Evolutionary conservation across 768 basidiomycete genomes (phyloP).

Genomic region (Mycena sanguinolenta): DNA sequence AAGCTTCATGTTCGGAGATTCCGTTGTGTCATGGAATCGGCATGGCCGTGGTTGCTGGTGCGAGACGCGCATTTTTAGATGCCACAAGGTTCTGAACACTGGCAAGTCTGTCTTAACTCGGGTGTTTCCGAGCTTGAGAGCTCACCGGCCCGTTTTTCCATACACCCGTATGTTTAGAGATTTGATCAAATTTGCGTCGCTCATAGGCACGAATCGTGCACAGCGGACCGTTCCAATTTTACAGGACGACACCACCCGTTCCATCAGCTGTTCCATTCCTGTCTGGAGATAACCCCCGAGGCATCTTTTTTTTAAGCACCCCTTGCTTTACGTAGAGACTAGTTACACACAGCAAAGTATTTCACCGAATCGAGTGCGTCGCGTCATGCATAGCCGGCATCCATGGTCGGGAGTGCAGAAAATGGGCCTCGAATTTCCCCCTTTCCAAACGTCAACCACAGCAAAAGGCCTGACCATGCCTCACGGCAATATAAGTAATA

Average conservation of each 20-base stretch:
- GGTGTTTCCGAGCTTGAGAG: slow-evolving; percentile 1
- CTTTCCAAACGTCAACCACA: no score
- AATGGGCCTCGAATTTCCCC: no score
- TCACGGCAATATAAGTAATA: not conserved
- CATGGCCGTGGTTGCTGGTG: slow-evolving; percentile 23
- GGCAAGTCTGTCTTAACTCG: slow-evolving; percentile 11
- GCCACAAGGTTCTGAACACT: slow-evolving; percentile 3
- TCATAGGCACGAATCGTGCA: not conserved
- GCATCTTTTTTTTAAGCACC: slow-evolving; percentile 18
- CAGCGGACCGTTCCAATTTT: slow-evolving; percentile 17
- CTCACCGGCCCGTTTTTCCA: slow-evolving; percentile 28
- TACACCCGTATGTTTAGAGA: slow-evolving; percentile 22
- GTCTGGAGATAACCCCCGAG: slow-evolving; percentile 17
- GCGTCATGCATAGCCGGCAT: no score
- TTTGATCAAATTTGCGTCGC: not conserved
- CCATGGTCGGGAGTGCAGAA: no score
- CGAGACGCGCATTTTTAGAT: slow-evolving; percentile 30
- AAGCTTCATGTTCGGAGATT: slow-evolving; percentile 31
- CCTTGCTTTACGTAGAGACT: slow-evolving; percentile 18
- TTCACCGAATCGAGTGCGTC: not conserved
- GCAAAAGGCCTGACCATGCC: not conserved
- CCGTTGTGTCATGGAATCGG: slow-evolving; percentile 30
- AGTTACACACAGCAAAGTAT: slow-evolving; percentile 1
- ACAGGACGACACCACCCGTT: slow-evolving; percentile 1
- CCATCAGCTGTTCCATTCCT: slow-evolving; percentile 21